A percentile compares a stretch with the other conserved stretches of the same genome.
These are phyloP conservation scores for Singerocomus inundabilis DNA, from an alignment of 1,284 basidiomycete species.

Conservation along the genomic window DNA sequence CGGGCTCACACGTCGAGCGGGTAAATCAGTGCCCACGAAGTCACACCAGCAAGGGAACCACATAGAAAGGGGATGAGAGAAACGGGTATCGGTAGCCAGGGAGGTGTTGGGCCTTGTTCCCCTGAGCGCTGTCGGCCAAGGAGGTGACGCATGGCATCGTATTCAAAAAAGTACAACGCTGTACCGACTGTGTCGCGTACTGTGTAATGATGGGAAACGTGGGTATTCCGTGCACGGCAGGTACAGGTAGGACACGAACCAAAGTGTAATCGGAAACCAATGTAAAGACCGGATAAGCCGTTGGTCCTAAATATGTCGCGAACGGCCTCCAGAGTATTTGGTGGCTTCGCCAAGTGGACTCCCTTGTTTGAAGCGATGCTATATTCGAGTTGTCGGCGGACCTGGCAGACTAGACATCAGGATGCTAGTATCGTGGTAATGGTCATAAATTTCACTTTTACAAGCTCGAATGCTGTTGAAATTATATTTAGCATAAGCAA, in stretches of 20 bases:
- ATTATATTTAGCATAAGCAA: constrained; percentile 7
- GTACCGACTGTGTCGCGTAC: constrained; percentile 82
- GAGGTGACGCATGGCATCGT: constrained; percentile 79
- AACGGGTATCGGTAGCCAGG: constrained; percentile 74
- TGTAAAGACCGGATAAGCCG: constrained; percentile 76
- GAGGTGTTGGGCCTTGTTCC: constrained; percentile 71
- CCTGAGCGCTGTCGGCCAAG: constrained; percentile 69
- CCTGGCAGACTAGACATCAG: constrained; percentile 42
- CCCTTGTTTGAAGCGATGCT: constrained; percentile 84
- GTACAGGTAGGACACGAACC: constrained; percentile 41
- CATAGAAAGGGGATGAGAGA: constrained; percentile 83
- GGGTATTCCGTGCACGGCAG: neutral
- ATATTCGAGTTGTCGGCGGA: constrained; percentile 91
- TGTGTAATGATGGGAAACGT: constrained; percentile 31
- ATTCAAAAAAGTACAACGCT: constrained; percentile 84
- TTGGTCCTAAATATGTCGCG: constrained; percentile 64
- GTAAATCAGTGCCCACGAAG: constrained; percentile 83
- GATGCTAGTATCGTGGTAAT: neutral
- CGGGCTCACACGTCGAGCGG: constrained; percentile 73
- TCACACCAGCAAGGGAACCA: constrained; percentile 80
- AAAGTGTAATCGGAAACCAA: constrained; percentile 82
- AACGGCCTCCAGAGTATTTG: constrained; percentile 71
- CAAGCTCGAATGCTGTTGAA: constrained; percentile 82
- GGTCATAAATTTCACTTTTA: constrained; percentile 66
- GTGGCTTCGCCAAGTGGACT: constrained; percentile 61